Evolutionary conservation across 2,329 filamentous ascomycete species (phyloP).

Genomic region (Colletotrichum sp.): DNA sequence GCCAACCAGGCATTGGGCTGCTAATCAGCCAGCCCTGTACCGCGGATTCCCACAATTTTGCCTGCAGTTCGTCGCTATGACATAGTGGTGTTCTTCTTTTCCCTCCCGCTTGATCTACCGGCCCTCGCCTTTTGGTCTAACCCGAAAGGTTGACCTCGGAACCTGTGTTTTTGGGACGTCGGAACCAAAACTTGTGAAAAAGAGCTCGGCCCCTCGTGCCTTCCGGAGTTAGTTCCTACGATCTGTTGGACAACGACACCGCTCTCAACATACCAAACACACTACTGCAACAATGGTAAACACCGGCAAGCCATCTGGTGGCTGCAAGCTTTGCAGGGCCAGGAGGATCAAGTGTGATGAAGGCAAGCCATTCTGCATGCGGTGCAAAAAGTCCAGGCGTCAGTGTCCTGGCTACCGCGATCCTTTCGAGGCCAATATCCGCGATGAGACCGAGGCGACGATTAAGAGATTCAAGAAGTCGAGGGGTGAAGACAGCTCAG

Average conservation of each 20-base stretch:
- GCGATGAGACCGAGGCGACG: constrained; percentile 28
- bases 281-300: constrained; percentile 24
- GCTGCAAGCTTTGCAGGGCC: constrained; percentile 28
- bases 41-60: neutral
- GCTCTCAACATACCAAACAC: neutral
- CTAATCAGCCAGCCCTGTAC: neutral
- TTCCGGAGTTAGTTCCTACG: neutral
- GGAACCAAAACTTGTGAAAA: constrained; percentile 3
- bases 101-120: neutral
- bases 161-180: neutral
- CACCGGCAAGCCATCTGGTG: constrained; percentile 28
- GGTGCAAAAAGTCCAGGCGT: constrained; percentile 27
- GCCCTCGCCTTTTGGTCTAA: neutral
- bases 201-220: neutral
- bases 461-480: constrained; percentile 25
- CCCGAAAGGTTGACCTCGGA: neutral
- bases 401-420: constrained; percentile 29
- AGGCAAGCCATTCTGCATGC: constrained; percentile 27
- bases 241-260: neutral
- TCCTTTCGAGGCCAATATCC: constrained; percentile 28
- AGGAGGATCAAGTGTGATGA: constrained; percentile 30
- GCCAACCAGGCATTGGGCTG: constrained; percentile 3
- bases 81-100: neutral
- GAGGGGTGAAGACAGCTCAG: constrained; percentile 17
- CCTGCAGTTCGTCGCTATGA: constrained; percentile 18